These are phyloP conservation scores for Russula compacta DNA, from an alignment of 768 basidiomycete species.

Conservation along the genomic window DNA sequence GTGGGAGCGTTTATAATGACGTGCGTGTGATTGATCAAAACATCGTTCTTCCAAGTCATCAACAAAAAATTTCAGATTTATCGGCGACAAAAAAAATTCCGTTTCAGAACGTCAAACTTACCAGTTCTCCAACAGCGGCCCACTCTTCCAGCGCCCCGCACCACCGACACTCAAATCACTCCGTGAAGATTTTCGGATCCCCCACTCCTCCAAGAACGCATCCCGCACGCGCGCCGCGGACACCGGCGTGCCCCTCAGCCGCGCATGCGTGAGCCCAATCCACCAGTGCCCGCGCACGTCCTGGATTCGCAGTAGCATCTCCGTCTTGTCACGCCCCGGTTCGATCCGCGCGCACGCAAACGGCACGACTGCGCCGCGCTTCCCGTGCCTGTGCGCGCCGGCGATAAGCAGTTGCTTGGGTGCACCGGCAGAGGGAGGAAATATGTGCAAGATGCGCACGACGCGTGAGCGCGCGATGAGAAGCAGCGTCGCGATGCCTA, in stretches of 20 bases:
- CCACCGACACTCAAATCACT: background rate
- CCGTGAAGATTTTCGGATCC: conserved; percentile 3
- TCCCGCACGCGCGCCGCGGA: conserved; percentile 11
- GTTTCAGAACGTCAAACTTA: background rate
- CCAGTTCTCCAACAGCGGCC: conserved; percentile 6
- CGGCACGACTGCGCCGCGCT: conserved; percentile 14
- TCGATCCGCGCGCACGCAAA: conserved; percentile 10
- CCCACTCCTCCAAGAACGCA: conserved; percentile 12
- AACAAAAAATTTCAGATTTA: background rate
- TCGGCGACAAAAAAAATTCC: background rate
- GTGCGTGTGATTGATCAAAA: background rate
- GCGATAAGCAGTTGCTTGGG: conserved; percentile 15
- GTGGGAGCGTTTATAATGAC: background rate
- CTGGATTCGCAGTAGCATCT: conserved; percentile 16
- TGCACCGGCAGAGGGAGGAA: conserved; percentile 2
- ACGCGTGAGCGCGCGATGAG: conserved; percentile 17
- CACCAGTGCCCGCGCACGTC: conserved; percentile 21
- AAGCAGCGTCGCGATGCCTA: conserved; percentile 15
- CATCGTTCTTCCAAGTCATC: background rate
- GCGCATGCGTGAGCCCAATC: conserved; percentile 13
- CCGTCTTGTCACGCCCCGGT: conserved; percentile 19
- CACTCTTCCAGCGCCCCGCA: conserved; percentile 14
- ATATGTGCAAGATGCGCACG: conserved; percentile 17
- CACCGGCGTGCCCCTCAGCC: conserved; percentile 7
- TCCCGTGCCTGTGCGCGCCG: conserved; percentile 3